A percentile compares a stretch with the other conserved stretches of the same genome.
Conservation (phyloP, 1,284 basidiomycete genomes). For the Omphalotus olearius region DNA sequence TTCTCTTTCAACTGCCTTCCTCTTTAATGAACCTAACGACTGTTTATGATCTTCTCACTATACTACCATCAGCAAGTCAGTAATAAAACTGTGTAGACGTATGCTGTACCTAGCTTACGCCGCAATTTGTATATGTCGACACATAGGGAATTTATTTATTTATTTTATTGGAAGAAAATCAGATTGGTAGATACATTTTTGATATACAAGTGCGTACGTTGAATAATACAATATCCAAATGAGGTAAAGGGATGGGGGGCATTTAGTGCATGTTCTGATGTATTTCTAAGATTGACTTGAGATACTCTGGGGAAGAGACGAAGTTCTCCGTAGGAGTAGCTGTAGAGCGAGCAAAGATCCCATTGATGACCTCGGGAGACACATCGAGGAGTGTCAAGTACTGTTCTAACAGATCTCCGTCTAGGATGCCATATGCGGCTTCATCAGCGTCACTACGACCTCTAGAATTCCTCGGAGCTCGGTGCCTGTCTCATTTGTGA, state of each 20-base stretch:
- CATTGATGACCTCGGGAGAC: background rate
- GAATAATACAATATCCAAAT: background rate
- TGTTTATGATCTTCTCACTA: no score
- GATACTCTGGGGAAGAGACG: background rate
- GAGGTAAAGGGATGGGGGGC: background rate
- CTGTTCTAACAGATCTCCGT: conserved; percentile 83
- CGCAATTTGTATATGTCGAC: no score
- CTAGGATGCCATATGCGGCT: conserved; percentile 74
- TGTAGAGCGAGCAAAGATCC: background rate
- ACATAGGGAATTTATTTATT: no score
- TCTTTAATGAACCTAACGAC: no score
- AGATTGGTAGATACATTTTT: background rate
- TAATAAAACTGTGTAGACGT: no score
- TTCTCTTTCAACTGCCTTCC: no score
- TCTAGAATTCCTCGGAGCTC: conserved; percentile 55
- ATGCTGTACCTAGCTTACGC: no score
- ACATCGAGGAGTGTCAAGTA: conserved; percentile 39
- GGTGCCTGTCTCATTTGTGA: conserved; percentile 45
- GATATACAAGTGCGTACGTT: background rate
- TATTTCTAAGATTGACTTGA: conserved; percentile 1
- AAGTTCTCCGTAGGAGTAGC: background rate
- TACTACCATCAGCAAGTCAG: no score
- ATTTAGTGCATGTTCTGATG: conserved; percentile 10
- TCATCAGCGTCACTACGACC: conserved; percentile 54
- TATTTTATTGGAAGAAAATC: no score